Evolutionary conservation across 345 rosid genomes (phyloP).

Genomic region (Hibiscus trionum): DNA sequence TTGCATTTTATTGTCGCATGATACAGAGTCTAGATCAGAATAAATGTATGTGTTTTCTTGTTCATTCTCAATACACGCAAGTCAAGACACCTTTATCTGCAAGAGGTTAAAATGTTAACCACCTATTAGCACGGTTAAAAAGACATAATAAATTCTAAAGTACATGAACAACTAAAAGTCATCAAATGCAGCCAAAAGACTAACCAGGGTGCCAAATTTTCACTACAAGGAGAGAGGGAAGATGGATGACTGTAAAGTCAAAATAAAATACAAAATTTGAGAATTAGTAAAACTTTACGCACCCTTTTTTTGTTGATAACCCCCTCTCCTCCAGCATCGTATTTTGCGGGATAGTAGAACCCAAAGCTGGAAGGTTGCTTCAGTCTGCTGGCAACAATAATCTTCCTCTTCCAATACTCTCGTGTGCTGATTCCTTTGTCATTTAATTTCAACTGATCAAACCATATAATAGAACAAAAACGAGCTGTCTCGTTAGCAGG

Average conservation of each 20-base stretch:
- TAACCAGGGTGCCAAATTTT: slow-evolving; percentile 1
- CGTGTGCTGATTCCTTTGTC: slow-evolving; percentile 61
- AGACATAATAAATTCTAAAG: background rate
- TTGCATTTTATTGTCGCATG: slow-evolving; percentile 61
- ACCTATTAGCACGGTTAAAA: slow-evolving; percentile 1
- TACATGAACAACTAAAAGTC: background rate
- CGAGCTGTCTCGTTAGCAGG: background rate
- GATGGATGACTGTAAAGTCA: background rate
- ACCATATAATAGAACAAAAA: slow-evolving; percentile 18
- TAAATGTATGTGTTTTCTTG: slow-evolving; percentile 53
- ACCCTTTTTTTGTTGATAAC: slow-evolving; percentile 57
- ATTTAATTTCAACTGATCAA: slow-evolving; percentile 70
- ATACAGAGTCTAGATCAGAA: slow-evolving; percentile 70
- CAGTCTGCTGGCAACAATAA: slow-evolving; percentile 75
- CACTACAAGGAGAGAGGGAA: slow-evolving; percentile 3
- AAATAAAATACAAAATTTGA: background rate
- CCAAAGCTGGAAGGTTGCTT: slow-evolving; percentile 86
- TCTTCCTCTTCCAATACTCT: slow-evolving; percentile 87
- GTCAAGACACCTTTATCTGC: slow-evolving; percentile 68
- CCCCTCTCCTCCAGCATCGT: slow-evolving; percentile 57
- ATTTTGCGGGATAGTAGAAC: slow-evolving; percentile 78
- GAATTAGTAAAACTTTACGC: slow-evolving; percentile 1
- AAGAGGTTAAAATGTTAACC: slow-evolving; percentile 17
- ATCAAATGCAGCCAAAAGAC: background rate
- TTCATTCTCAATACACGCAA: slow-evolving; percentile 71